Base-by-base conservation (phyloP, 106 monocot species). In the Dioscorea zingiberensis region DNA sequence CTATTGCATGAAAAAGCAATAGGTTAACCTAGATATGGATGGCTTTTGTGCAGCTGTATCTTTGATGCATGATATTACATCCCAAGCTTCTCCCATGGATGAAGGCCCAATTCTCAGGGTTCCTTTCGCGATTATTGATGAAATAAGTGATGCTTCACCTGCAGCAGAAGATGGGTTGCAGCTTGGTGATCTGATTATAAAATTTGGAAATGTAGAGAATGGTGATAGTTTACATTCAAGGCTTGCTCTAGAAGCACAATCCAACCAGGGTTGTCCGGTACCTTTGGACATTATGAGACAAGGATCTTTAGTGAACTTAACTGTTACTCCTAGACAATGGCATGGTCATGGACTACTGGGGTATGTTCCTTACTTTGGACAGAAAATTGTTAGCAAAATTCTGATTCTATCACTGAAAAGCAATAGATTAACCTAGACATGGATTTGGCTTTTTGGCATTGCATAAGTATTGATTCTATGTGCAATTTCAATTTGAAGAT, bases 121-220 rank as follows among this genome's bases (percentile, higher is more conserved):
- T 61, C 92, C 98, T 57, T 98, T 98, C 76, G 98, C 92, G 15
- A 57, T 86, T 48, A 58, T 98, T 66, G 97, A 98, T 64, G 97
- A 98, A 73, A 89, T 98, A 62, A 78, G 71, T 25, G 88, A 88
- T 59, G 86, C 60, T 69, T 98, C 97, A 62, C 92, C 97, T 14
- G 92, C 97, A 60, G 78, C 92, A 48, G 80, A 70, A 67, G 97
- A 98, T 74, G 97, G 92, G 15, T 60, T 98, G n/a, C 92, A 86
- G 59, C 81, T 98, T 28, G 86, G 92, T 21, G 97, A 98, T 69
- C 83, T 84, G 71, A 93, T 98, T 45, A 57, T 98, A 55, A 88
- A 82, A 61, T 98, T 98, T 69, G 97, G 97, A 27, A 84, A 63
- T 75, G 88, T 92, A 54, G 88, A 81, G 75, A 65, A 63, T 48